phyloP scores from a whole-genome alignment of 352 stramenopile genomes.

The Pythium periplocum region DNA sequence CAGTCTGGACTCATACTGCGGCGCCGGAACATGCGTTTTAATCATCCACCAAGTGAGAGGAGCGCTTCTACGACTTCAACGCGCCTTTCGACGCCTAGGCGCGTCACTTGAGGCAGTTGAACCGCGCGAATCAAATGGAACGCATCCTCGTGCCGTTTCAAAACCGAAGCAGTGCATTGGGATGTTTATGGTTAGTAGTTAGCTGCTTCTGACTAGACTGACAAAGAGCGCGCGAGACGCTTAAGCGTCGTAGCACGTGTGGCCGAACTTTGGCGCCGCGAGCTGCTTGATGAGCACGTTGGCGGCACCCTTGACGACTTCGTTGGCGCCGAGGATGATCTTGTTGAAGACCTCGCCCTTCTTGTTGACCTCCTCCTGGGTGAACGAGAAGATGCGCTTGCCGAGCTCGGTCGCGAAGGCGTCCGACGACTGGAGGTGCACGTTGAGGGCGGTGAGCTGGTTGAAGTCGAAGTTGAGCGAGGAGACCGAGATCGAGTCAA shows the following conservation, averaged over 20 bases:
- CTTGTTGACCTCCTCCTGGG: conserved; percentile 50
- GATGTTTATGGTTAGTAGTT: no score
- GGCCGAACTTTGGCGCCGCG: conserved; percentile 33
- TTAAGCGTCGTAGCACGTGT: conserved; percentile 38
- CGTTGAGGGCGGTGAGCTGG: conserved; percentile 43
- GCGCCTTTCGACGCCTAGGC: no score
- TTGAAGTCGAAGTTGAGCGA: conserved; percentile 32
- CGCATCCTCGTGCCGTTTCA: no score
- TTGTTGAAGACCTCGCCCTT: conserved; percentile 52
- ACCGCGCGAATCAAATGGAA: no score
- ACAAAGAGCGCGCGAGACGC: background rate
- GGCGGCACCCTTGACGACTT: conserved; percentile 34
- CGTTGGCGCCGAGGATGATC: conserved; percentile 30
- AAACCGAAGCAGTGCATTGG: no score
- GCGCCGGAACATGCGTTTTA: no score
- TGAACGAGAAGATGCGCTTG: conserved; percentile 44
- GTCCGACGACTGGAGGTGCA: conserved; percentile 35
- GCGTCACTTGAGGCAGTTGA: no score
- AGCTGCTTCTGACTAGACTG: no score
- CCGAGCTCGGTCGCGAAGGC: conserved; percentile 37
- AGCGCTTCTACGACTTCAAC: no score
- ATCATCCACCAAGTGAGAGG: no score
- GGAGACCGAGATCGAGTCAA: conserved; percentile 28
- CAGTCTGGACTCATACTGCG: no score
- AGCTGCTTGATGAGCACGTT: conserved; percentile 42